Conservation (phyloP, 495 filamentous ascomycete species). For the Podospora pseudopauciseta region DNA sequence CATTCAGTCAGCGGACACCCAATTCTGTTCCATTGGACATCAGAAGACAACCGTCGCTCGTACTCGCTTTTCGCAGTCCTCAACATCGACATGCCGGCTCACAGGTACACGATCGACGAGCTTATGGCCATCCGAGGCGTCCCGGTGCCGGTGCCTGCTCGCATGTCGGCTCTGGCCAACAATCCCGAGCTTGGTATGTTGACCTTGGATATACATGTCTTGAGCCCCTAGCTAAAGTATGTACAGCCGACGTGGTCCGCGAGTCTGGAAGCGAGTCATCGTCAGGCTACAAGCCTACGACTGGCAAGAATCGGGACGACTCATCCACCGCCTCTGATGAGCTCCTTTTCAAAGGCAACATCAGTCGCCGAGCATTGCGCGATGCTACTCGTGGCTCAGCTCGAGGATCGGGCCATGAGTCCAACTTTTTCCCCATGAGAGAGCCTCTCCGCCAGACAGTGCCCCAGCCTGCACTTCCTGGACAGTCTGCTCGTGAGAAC, state of each 20-base stretch:
- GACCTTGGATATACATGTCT: neutral
- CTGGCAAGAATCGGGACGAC: constrained; percentile 27
- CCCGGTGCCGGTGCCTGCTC: neutral
- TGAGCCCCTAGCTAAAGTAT: constrained; percentile 3
- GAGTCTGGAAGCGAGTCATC: constrained; percentile 23
- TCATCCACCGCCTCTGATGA: constrained; percentile 29
- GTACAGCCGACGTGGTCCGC: constrained; percentile 27
- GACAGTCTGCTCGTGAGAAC: constrained; percentile 6
- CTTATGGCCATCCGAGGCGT: constrained; percentile 33
- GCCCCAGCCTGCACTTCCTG: constrained; percentile 7
- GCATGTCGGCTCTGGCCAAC: constrained; percentile 20
- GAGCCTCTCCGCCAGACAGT: neutral
- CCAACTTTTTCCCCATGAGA: neutral
- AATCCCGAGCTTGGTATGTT: constrained; percentile 38
- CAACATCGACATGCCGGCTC: constrained; percentile 32
- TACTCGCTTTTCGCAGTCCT: constrained; percentile 37
- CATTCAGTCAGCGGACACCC: constrained; percentile 15
- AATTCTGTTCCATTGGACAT: constrained; percentile 33
- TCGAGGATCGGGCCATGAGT: constrained; percentile 7
- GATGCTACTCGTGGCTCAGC: constrained; percentile 9
- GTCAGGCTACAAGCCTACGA: constrained; percentile 3
- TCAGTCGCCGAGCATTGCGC: constrained; percentile 23
- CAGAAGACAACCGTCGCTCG: constrained; percentile 22
- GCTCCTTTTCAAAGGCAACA: constrained; percentile 31
- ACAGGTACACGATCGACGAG: constrained; percentile 37